Evolutionary conservation across 2,329 filamentous ascomycete genomes (phyloP), one percentile per base, ranked within the genome.

Genomic region (Alternaria longipes): DNA sequence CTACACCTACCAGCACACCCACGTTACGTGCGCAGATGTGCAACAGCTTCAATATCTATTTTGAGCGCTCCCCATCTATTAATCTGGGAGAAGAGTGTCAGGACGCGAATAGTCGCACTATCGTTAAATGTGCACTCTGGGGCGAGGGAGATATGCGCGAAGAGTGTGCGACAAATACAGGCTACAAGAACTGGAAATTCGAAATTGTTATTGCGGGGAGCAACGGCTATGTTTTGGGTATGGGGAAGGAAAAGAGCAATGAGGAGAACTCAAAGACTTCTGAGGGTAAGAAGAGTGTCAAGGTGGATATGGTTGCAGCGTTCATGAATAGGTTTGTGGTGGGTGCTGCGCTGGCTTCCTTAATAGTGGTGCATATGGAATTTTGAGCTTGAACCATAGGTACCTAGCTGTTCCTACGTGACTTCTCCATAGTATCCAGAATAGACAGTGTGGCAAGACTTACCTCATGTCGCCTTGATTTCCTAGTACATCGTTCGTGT

Each of bases 41-140:
- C 34, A 18, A 38, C 11, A 54, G 58, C n/a, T 58, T 61, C 49
- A 61, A 61, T 36, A 34, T 58, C 7, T 61, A 61, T 14, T 61
- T 53, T 24, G 59, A 61, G 34, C 59, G 59, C 34, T 47, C 59
- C 3, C 59, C 59, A 0, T 16, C 47, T 4, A 41, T 57, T 12
- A 20, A 47, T 14, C 59, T 61, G 6, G 49, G 54, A 1, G 42
- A 49, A 0, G 14, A 38, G 11, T 61, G 59, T 11, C 44, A 22
- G 18, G 22, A 53, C 41, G 30, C 59, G 18, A 22, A 26, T 5
- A 60, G 54, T 8, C 54, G 59, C 3, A 58, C 54, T 6, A 9
- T 58, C 3, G 50, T 61, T 11, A 61, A 61, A 32, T 61, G 59
- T 30, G 59, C 59, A 12, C 47, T 61, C 3, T 61, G 59, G 59